These are phyloP conservation scores for Geotrichum citri-aurantii DNA, from an alignment of 1,139 yeast species.

Conservation along the genomic window DNA sequence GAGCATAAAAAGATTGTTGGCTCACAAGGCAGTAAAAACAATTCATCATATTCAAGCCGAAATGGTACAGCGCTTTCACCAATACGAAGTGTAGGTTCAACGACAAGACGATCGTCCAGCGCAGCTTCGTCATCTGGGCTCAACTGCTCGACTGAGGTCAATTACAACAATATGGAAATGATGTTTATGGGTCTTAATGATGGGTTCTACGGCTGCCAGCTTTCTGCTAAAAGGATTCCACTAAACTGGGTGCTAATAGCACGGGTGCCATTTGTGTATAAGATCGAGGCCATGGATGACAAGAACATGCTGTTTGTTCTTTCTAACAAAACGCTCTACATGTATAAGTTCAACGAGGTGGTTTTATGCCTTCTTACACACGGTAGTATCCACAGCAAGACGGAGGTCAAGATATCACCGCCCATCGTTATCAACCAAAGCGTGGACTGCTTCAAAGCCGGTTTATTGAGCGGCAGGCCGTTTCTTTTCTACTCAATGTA, in stretches of 20 bases:
- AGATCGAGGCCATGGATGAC: slow-evolving; percentile 14
- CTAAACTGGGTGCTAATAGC: slow-evolving; percentile 14
- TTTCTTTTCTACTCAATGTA: slow-evolving; percentile 14
- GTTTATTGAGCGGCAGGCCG: slow-evolving; percentile 5
- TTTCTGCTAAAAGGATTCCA: slow-evolving; percentile 3
- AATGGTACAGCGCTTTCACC: neutral
- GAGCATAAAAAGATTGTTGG: slow-evolving; percentile 7
- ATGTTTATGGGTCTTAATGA: slow-evolving; percentile 12
- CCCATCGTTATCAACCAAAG: slow-evolving; percentile 10
- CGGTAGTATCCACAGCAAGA: slow-evolving; percentile 6
- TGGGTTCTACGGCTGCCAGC: slow-evolving; percentile 13
- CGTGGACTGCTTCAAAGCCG: slow-evolving; percentile 17
- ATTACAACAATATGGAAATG: slow-evolving; percentile 5
- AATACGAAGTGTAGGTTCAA: neutral
- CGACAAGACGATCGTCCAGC: neutral
- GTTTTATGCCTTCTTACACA: slow-evolving; percentile 7
- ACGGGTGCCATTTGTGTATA: slow-evolving; percentile 5
- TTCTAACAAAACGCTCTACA: neutral
- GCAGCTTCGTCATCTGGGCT: slow-evolving; percentile 3
- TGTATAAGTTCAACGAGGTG: slow-evolving; percentile 15
- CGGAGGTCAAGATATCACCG: slow-evolving; percentile 9
- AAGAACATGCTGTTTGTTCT: slow-evolving; percentile 15
- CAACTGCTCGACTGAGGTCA: slow-evolving; percentile 12
- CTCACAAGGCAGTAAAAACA: neutral
- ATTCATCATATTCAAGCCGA: neutral